Evolutionary conservation across 2,329 filamentous ascomycete genomes (phyloP).

Genomic region (Aureobasidium sp.): DNA sequence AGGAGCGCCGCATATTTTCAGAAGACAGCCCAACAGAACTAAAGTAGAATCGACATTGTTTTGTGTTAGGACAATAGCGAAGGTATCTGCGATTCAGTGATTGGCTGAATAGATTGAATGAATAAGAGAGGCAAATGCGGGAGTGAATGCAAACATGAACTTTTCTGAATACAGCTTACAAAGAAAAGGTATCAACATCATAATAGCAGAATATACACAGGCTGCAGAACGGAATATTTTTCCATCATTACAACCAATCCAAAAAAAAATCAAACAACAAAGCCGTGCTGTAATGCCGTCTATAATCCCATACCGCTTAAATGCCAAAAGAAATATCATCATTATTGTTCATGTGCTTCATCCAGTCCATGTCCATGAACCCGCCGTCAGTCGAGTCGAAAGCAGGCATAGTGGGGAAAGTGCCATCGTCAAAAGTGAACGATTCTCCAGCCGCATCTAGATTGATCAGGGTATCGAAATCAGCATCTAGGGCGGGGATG

Average conservation of each 20-base stretch:
- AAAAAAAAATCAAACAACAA: neutral
- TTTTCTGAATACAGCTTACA: too few species aligned
- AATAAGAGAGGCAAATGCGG: too few species aligned
- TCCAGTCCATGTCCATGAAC: slow-evolving; percentile 30
- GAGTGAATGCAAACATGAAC: too few species aligned
- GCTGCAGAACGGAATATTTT: too few species aligned
- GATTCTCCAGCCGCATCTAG: slow-evolving; percentile 30
- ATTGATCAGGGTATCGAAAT: slow-evolving; percentile 33
- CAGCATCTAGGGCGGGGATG: slow-evolving; percentile 27
- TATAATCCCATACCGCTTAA: neutral
- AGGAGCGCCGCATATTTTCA: too few species aligned
- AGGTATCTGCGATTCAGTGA: too few species aligned
- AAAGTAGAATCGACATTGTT: too few species aligned
- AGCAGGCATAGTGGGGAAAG: slow-evolving; percentile 22
- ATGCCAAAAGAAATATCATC: slow-evolving; percentile 7
- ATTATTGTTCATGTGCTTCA: slow-evolving; percentile 26
- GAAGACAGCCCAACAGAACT: too few species aligned
- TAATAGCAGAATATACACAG: too few species aligned
- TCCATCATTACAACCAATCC: neutral
- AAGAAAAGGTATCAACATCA: neutral
- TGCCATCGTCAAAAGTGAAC: slow-evolving; percentile 28
- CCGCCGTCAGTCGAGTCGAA: slow-evolving; percentile 17
- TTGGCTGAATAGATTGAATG: too few species aligned
- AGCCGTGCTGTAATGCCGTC: neutral
- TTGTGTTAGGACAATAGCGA: too few species aligned